These are phyloP conservation scores for Panaeolus cyanescens DNA, from an alignment of 768 basidiomycete species.

Conservation along the genomic window DNA sequence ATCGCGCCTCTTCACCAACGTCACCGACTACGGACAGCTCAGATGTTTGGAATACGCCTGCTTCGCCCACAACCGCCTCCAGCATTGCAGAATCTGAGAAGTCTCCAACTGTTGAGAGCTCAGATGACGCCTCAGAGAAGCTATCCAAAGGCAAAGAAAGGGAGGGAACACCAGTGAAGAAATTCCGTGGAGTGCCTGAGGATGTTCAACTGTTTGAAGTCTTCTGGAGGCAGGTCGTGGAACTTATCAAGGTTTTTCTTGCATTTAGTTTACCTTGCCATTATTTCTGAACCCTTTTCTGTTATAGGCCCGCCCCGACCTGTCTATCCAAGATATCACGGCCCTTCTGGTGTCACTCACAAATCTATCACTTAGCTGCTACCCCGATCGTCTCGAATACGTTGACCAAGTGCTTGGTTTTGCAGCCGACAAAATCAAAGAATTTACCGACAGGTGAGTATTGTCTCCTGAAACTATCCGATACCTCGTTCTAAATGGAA, in stretches of 20 bases:
- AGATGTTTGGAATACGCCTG: constrained; percentile 45
- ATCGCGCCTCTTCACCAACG: constrained; percentile 32
- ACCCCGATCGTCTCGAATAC: constrained; percentile 95
- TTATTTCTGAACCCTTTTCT: not conserved
- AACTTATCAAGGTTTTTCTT: constrained; percentile 85
- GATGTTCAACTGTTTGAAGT: constrained; percentile 96
- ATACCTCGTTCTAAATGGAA: constrained; percentile 6
- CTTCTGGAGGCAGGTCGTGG: constrained; percentile 98
- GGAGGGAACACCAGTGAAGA: constrained; percentile 59
- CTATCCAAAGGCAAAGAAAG: constrained; percentile 60
- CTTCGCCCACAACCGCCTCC: constrained; percentile 36
- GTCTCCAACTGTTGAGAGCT: constrained; percentile 20
- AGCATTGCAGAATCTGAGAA: constrained; percentile 30
- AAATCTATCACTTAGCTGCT: constrained; percentile 94
- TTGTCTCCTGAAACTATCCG: not conserved
- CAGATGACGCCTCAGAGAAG: constrained; percentile 11
- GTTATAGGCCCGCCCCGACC: constrained; percentile 87
- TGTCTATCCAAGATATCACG: constrained; percentile 97
- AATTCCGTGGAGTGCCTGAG: constrained; percentile 95
- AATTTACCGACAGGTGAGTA: constrained; percentile 75
- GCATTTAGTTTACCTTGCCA: not conserved
- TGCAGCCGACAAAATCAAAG: constrained; percentile 82
- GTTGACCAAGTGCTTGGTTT: constrained; percentile 95
- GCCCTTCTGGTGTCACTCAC: constrained; percentile 94
- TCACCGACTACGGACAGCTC: constrained; percentile 37